A percentile compares a stretch with the other conserved stretches of the same genome.
Evolutionary conservation across 805 yeast genomes (phyloP).

Genomic region (Nakazawaea siamensis): DNA sequence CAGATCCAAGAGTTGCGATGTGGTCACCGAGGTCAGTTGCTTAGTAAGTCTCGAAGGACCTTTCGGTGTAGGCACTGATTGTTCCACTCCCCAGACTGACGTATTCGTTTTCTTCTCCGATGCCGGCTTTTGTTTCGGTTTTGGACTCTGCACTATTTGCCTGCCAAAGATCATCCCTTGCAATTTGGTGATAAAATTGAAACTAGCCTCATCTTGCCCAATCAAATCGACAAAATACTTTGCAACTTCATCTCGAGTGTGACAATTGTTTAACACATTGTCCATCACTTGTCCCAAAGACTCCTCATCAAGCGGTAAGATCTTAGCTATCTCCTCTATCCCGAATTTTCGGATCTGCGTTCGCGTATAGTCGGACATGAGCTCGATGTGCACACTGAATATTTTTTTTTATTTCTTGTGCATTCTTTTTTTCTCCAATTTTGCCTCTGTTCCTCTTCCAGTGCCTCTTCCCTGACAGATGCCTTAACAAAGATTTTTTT

Average conservation of each 20-base stretch:
- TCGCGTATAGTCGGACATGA: conserved; percentile 12
- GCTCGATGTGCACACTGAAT: too few relatives aligned
- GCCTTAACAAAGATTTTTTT: too few relatives aligned
- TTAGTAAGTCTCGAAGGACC: conserved; percentile 10
- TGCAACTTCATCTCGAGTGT: conserved; percentile 37
- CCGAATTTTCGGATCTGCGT: conserved; percentile 19
- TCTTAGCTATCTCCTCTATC: conserved; percentile 15
- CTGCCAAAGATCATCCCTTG: conserved; percentile 27
- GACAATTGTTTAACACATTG: conserved; percentile 36
- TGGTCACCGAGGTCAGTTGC: conserved; percentile 25
- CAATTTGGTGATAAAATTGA: conserved; percentile 38
- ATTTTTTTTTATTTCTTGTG: too few relatives aligned
- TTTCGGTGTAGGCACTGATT: conserved; percentile 7
- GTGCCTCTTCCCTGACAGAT: too few relatives aligned
- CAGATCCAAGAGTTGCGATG: conserved; percentile 37
- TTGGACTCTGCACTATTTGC: conserved; percentile 4
- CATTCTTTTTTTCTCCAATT: too few relatives aligned
- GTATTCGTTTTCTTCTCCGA: not conserved
- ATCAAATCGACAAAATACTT: conserved; percentile 46
- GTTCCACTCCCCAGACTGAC: not conserved
- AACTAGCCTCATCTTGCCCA: conserved; percentile 49
- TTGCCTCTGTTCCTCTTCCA: too few relatives aligned
- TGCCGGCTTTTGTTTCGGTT: conserved; percentile 1
- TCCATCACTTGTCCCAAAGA: conserved; percentile 46
- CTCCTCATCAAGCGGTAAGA: conserved; percentile 54